These are phyloP conservation scores for Mycena sp. DNA, from an alignment of 1,284 basidiomycete species.

Conservation along the genomic window DNA sequence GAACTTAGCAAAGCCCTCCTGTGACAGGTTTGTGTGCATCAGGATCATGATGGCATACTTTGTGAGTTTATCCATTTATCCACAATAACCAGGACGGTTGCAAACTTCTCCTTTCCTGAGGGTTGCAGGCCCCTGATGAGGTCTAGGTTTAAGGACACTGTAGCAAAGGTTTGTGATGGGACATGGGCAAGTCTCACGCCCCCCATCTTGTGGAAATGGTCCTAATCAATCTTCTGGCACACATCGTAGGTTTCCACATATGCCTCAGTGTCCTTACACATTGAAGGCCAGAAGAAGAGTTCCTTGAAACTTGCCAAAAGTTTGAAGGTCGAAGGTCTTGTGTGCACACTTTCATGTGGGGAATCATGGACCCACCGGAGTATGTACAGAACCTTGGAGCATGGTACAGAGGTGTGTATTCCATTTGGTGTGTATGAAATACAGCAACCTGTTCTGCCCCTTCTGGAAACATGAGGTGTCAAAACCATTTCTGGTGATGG, in stretches of 20 bases:
- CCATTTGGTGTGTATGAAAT: slow-evolving; percentile 33
- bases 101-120: slow-evolving; percentile 36
- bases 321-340: background rate
- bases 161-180: slow-evolving; percentile 43
- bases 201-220: slow-evolving; percentile 10
- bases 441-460: slow-evolving; percentile 24
- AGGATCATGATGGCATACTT: slow-evolving; percentile 42
- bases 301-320: background rate
- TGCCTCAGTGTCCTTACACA: slow-evolving; percentile 10
- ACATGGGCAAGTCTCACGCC: slow-evolving; percentile 25
- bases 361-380: slow-evolving; percentile 31
- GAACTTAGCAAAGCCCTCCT: slow-evolving; percentile 40
- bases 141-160: slow-evolving; percentile 52
- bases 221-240: slow-evolving; percentile 46
- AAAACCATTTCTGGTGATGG: background rate
- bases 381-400: background rate
- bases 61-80: slow-evolving; percentile 27
- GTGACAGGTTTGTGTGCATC: slow-evolving; percentile 18
- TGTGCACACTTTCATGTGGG: background rate
- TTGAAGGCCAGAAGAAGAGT: slow-evolving; percentile 23
- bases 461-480: slow-evolving; percentile 7
- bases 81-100: slow-evolving; percentile 49
- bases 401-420: slow-evolving; percentile 31
- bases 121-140: slow-evolving; percentile 47
- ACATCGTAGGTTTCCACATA: slow-evolving; percentile 36